Evolutionary conservation across 148 eudicot species (phyloP).

Genomic region (Selenicereus undatus): DNA sequence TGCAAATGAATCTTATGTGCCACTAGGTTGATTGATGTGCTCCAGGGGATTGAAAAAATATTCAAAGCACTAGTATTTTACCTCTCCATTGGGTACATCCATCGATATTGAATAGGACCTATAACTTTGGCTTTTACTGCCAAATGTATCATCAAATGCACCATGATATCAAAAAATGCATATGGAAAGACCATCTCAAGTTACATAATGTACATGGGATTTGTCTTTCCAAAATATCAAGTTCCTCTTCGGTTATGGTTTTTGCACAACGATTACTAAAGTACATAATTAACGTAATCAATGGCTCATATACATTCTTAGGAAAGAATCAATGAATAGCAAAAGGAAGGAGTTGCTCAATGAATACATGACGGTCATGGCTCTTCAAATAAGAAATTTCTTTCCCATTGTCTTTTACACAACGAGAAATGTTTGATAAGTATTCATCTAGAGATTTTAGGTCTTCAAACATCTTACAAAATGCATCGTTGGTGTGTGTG

Average conservation of each 20-base stretch:
- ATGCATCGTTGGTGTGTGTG: background rate
- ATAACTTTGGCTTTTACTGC: too few relatives aligned
- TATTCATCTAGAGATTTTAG: background rate
- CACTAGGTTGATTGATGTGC: too few relatives aligned
- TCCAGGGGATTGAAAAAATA: too few relatives aligned
- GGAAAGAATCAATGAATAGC: background rate
- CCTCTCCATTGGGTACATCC: background rate
- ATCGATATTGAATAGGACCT: background rate
- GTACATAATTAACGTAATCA: too few relatives aligned
- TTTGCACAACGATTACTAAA: background rate
- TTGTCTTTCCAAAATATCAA: background rate
- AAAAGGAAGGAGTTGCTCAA: background rate
- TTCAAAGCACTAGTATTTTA: background rate
- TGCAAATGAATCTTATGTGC: background rate
- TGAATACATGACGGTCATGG: background rate
- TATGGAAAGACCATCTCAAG: background rate
- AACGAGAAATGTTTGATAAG: background rate
- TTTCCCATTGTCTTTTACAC: background rate
- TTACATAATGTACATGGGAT: background rate
- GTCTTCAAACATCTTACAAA: background rate
- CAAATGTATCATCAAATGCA: background rate
- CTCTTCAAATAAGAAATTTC: background rate
- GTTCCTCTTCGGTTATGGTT: background rate
- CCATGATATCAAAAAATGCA: background rate
- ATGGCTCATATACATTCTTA: background rate